Conservation (phyloP, 2,329 filamentous ascomycete species). For the Beauveria asiatica region DNA sequence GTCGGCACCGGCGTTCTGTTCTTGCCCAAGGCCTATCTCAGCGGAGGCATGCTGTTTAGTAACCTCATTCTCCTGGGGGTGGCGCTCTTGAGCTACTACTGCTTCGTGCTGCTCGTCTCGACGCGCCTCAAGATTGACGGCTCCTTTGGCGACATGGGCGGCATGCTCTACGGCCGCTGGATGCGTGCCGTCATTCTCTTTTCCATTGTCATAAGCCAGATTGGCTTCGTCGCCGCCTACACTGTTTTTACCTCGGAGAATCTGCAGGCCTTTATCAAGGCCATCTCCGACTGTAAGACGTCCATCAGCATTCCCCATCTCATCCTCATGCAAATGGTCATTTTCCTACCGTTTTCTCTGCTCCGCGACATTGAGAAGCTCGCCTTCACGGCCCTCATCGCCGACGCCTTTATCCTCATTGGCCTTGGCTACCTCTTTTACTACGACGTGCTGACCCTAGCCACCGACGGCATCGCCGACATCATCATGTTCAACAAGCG, state of each 20-base stretch:
- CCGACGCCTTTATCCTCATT: constrained; percentile 88
- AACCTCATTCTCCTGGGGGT: constrained; percentile 83
- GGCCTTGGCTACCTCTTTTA: constrained; percentile 93
- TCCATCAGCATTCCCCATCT: constrained; percentile 81
- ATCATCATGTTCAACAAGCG: constrained; percentile 84
- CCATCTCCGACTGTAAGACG: constrained; percentile 79
- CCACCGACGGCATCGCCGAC: constrained; percentile 67
- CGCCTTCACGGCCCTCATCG: constrained; percentile 85
- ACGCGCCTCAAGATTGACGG: constrained; percentile 78
- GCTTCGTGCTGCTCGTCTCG: constrained; percentile 86
- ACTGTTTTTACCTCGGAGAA: constrained; percentile 97
- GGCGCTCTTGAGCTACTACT: constrained; percentile 86
- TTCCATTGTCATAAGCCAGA: constrained; percentile 91
- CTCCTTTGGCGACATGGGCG: constrained; percentile 97
- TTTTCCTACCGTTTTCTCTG: constrained; percentile 89
- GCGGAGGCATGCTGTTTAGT: constrained; percentile 95
- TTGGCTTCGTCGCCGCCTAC: constrained; percentile 91
- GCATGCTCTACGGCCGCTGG: constrained; percentile 80
- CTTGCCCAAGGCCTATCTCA: constrained; percentile 84
- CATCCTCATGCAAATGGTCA: constrained; percentile 88
- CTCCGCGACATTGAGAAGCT: constrained; percentile 97
- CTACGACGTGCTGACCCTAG: constrained; percentile 82
- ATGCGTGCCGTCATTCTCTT: constrained; percentile 80
- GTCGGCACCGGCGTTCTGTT: constrained; percentile 95
- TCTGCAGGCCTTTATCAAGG: constrained; percentile 85